These are phyloP conservation scores for Oenanthe sinensis DNA, from an alignment of 129 eudicot species.

Conservation along the genomic window DNA sequence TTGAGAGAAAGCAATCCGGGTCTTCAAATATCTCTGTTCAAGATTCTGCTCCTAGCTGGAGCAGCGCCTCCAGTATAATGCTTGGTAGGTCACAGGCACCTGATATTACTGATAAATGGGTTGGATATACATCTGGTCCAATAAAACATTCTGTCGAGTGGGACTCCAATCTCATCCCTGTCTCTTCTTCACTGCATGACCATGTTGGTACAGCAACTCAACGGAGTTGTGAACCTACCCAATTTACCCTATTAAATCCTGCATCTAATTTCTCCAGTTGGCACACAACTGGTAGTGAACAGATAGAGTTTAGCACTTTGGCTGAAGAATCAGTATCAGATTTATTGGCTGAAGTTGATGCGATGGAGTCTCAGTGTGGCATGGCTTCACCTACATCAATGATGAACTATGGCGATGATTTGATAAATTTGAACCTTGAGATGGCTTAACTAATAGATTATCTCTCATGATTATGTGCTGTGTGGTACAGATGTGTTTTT, in stretches of 20 bases:
- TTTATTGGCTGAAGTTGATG: slow-evolving; percentile 89
- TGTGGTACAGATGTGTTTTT: neutral
- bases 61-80: slow-evolving; percentile 41
- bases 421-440: slow-evolving; percentile 19
- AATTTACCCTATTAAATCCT: slow-evolving; percentile 27
- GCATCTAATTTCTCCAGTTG: slow-evolving; percentile 40
- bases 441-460: neutral
- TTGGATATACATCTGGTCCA: slow-evolving; percentile 37
- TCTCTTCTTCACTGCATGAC: slow-evolving; percentile 33
- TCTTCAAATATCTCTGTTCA: slow-evolving; percentile 30
- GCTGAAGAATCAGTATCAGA: slow-evolving; percentile 97
- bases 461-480: neutral
- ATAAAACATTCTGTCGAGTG: slow-evolving; percentile 36
- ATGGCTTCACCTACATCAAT: slow-evolving; percentile 79
- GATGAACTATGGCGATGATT: slow-evolving; percentile 59
- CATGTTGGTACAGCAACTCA: slow-evolving; percentile 31
- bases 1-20: slow-evolving; percentile 31
- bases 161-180: slow-evolving; percentile 39
- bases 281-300: slow-evolving; percentile 48
- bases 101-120: slow-evolving; percentile 65
- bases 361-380: slow-evolving; percentile 86
- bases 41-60: slow-evolving; percentile 55
- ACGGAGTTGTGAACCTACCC: slow-evolving; percentile 19
- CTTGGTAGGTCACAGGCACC: slow-evolving; percentile 43
- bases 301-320: slow-evolving; percentile 74